These are phyloP conservation scores for Exophiala xenobiotica DNA, from an alignment of 2,329 filamentous ascomycete species.

Conservation along the genomic window DNA sequence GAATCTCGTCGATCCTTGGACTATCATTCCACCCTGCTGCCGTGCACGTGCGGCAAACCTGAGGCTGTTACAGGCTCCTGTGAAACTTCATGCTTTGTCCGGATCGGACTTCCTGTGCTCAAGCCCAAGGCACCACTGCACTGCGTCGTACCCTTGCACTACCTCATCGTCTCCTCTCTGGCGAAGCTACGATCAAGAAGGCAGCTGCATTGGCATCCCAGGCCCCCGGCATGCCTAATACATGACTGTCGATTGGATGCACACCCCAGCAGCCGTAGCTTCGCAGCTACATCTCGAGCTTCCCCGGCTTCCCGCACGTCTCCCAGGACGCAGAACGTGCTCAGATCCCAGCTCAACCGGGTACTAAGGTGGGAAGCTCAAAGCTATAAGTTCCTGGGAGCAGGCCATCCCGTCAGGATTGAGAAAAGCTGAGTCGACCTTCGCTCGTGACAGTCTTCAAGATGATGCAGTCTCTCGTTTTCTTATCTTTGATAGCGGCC, in stretches of 20 bases:
- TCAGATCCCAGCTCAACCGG: too few species aligned
- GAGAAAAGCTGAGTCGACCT: slow-evolving; percentile 6
- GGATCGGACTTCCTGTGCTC: too few species aligned
- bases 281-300: not conserved
- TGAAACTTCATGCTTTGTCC: too few species aligned
- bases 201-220: not conserved
- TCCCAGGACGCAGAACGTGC: too few species aligned
- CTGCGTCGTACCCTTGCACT: too few species aligned
- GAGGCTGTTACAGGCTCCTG: too few species aligned
- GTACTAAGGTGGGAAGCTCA: not conserved
- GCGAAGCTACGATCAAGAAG: not conserved
- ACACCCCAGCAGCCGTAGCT: not conserved
- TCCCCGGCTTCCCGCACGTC: not conserved
- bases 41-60: too few species aligned
- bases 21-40: too few species aligned
- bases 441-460: not conserved
- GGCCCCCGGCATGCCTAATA: not conserved
- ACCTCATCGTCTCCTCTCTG: not conserved
- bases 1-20: too few species aligned
- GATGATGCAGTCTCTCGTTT: slow-evolving; percentile 21
- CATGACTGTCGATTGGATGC: slow-evolving; percentile 2
- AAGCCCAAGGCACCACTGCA: too few species aligned
- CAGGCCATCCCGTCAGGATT: not conserved
- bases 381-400: slow-evolving; percentile 6
- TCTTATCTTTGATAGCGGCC: slow-evolving; percentile 15